Base-by-base conservation (phyloP, 805 yeast species). In the Wickerhamiella dianesei region DNA sequence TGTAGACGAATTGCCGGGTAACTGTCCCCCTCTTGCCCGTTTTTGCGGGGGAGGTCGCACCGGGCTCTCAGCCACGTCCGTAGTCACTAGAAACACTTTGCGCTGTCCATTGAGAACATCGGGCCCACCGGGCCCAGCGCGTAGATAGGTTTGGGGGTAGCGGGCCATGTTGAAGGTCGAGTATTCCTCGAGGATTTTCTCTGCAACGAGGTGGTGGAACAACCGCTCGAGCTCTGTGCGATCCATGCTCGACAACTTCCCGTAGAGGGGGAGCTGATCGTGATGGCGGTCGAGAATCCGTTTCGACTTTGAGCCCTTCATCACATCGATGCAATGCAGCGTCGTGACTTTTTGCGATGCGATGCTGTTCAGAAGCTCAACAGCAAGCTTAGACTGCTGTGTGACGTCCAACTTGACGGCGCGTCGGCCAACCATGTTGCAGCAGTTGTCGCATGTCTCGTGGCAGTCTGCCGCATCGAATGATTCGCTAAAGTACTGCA, bases 401-500 rank as follows among this genome's bases (percentile, higher is more conserved):
- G 95, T 83, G 35, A 86, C 79, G 65, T 89, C 94, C 50, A 74
- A 22, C 18, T 17, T 37, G n/a, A 49, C 37, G 19, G 48, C 44
- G 3, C 71, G 41, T 68, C 72, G 17, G 72, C 68, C 19, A 65
- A 66, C 6, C 68, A 61, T 20, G 61, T 61, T 25, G 56, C 61
- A 12, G 68, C 98, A 89, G 59, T 87, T 87, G 64, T 92, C 98
- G 68, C 98, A 92, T 51, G 77, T 73, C 49, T 76, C 75, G 13
- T 67, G 62, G 60, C 98, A 92, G 16, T 71, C 65, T 19, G 62
- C 66, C 8, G 81, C 70, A 50, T 83, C 76, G 59, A 89, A 88
- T 4, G 65, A 66, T 60, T 92, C 98, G 63, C 85, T 84, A 66
- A 92, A 92, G 59, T 88, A 92, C 44, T 84, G 89, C 44, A 92